These are phyloP conservation scores for Butyriboletus loyo DNA, from an alignment of 768 basidiomycete species.

Conservation along the genomic window DNA sequence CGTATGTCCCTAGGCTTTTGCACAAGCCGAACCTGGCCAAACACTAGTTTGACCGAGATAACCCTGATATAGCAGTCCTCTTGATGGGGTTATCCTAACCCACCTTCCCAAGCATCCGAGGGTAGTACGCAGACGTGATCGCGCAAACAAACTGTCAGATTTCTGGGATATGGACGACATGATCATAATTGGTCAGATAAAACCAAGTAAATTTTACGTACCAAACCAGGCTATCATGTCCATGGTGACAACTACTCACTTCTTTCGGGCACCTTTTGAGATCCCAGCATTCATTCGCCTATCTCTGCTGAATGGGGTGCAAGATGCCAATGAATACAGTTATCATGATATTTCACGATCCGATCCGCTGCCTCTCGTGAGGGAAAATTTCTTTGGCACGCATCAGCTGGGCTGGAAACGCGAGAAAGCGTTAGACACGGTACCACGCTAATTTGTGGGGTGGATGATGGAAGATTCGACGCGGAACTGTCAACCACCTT, in stretches of 20 bases:
- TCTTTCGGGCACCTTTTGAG: background rate
- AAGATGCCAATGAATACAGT: background rate
- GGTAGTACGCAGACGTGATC: background rate
- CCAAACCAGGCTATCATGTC: background rate
- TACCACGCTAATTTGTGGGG: background rate
- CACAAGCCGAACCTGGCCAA: background rate
- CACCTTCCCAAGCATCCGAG: background rate
- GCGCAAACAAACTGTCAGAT: background rate
- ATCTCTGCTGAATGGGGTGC: background rate
- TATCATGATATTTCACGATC: constrained; percentile 11
- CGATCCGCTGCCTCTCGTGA: background rate
- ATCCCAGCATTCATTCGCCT: background rate
- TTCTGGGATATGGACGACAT: background rate
- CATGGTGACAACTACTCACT: background rate
- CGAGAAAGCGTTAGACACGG: background rate
- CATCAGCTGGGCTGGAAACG: no score
- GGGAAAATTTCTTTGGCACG: background rate
- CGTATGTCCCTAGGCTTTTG: background rate
- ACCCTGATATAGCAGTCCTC: background rate
- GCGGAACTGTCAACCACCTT: background rate
- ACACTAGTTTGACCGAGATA: background rate
- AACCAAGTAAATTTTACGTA: background rate
- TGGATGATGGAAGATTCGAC: constrained; percentile 1
- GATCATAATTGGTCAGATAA: constrained; percentile 5
- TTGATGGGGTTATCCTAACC: background rate